A percentile compares a stretch with the other conserved stretches of the same genome.
Evolutionary conservation across 208 protist genomes (phyloP).

Genomic region (Acanthamoeba lugdunensis): DNA sequence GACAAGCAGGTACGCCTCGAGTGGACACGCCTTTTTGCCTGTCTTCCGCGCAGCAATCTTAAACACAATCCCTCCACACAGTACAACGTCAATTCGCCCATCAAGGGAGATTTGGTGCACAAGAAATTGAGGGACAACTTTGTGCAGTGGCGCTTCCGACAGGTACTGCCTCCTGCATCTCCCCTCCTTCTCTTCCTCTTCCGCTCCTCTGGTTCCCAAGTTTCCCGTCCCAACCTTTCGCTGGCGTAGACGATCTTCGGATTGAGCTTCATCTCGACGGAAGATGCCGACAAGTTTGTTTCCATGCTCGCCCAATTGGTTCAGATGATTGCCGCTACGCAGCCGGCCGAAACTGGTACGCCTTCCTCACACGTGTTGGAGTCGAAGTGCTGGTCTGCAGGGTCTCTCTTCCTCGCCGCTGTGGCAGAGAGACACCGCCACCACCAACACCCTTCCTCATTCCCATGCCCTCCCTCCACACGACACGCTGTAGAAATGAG

Average conservation of each 20-base stretch:
- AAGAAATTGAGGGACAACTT: conserved; percentile 66
- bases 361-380: background rate
- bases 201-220: no score
- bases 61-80: background rate
- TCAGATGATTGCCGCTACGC: background rate
- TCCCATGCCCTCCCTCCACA: background rate
- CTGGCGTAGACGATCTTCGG: conserved; percentile 2
- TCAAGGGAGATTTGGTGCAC: conserved; percentile 50
- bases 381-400: no score
- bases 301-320: conserved; percentile 12
- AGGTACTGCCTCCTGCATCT: background rate
- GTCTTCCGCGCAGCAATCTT: background rate
- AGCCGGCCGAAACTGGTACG: background rate
- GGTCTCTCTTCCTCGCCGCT: no score
- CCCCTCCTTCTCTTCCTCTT: background rate
- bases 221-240: no score
- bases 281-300: conserved; percentile 26
- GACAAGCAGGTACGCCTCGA: conserved; percentile 7
- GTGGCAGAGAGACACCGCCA: background rate
- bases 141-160: conserved; percentile 58
- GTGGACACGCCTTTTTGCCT: background rate
- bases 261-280: background rate
- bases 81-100: conserved; percentile 61
- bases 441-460: background rate
- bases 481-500: background rate